Conservation (phyloP, 768 basidiomycete species). For the Galerina sulciceps region DNA sequence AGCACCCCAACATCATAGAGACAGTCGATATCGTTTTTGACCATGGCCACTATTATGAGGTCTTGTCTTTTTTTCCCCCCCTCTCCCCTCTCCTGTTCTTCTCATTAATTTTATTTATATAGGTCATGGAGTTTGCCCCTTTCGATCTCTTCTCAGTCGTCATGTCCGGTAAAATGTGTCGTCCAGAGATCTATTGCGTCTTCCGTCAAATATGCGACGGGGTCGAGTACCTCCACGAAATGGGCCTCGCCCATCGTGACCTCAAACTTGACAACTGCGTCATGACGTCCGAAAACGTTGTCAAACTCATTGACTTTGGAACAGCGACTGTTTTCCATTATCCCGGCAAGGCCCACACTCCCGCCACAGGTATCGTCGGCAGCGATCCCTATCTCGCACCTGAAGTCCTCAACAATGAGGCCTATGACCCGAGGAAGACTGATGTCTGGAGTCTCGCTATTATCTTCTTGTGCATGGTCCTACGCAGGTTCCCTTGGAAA, state of each 20-base stretch:
- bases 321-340: conserved; percentile 99
- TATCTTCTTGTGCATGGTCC: conserved; percentile 99
- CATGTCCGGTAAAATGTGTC: conserved; percentile 99
- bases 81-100: conserved; percentile 11
- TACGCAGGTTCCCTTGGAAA: conserved; percentile 98
- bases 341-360: conserved; percentile 81
- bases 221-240: conserved; percentile 95
- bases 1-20: conserved; percentile 95
- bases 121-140: conserved; percentile 99
- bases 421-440: conserved; percentile 95
- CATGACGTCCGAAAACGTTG: conserved; percentile 92
- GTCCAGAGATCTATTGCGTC: conserved; percentile 98
- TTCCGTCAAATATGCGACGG: conserved; percentile 99
- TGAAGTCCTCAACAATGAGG: conserved; percentile 81
- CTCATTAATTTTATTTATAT: conserved; percentile 10
- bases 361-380: conserved; percentile 92
- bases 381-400: conserved; percentile 98
- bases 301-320: conserved; percentile 99
- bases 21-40: conserved; percentile 98
- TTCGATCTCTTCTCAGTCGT: conserved; percentile 98
- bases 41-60: conserved; percentile 99
- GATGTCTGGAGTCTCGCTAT: conserved; percentile 99
- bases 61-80: conserved; percentile 34
- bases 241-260: conserved; percentile 98
- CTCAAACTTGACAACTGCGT: conserved; percentile 99